Evolutionary conservation across 2,329 filamentous ascomycete species (phyloP).

Genomic region (Fusarium protoensiforme): DNA sequence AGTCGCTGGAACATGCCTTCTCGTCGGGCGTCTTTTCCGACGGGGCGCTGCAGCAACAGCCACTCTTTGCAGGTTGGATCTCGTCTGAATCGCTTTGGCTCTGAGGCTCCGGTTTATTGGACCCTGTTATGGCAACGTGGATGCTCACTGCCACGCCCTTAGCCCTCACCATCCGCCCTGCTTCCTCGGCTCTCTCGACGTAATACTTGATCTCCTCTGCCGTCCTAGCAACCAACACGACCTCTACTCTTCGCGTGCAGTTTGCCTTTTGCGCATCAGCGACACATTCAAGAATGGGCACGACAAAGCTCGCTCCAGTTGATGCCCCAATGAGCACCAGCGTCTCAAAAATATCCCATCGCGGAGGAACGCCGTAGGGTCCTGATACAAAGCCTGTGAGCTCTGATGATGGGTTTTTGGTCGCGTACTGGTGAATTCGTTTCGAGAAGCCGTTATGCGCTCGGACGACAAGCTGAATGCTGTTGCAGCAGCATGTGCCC

Average conservation of each 20-base stretch:
- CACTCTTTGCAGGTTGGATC: conserved; percentile 26
- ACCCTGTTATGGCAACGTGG: conserved; percentile 64
- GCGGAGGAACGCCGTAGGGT: conserved; percentile 66
- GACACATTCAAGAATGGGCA: conserved; percentile 68
- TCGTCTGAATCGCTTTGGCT: conserved; percentile 35
- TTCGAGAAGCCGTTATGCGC: conserved; percentile 68
- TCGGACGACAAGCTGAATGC: conserved; percentile 68
- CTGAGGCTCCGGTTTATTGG: conserved; percentile 8
- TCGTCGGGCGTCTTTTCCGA: conserved; percentile 14
- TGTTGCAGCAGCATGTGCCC: conserved; percentile 66
- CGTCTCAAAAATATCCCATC: conserved; percentile 69
- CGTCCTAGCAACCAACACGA: conserved; percentile 63
- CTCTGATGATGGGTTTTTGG: conserved; percentile 47
- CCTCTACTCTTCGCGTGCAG: conserved; percentile 65
- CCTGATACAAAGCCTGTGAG: conserved; percentile 61
- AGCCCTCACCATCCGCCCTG: conserved; percentile 52
- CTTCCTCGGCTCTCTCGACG: conserved; percentile 59
- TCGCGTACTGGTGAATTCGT: conserved; percentile 60
- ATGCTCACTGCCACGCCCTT: conserved; percentile 62
- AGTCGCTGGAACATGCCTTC: conserved; percentile 25
- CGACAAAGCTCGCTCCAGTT: conserved; percentile 70
- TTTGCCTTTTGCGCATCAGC: conserved; percentile 53
- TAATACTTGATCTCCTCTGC: conserved; percentile 68
- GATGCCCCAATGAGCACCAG: conserved; percentile 70
- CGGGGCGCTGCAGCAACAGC: conserved; percentile 37